Conservation (phyloP, 164 flowering plant genomes). For the Umbellularia californica region DNA sequence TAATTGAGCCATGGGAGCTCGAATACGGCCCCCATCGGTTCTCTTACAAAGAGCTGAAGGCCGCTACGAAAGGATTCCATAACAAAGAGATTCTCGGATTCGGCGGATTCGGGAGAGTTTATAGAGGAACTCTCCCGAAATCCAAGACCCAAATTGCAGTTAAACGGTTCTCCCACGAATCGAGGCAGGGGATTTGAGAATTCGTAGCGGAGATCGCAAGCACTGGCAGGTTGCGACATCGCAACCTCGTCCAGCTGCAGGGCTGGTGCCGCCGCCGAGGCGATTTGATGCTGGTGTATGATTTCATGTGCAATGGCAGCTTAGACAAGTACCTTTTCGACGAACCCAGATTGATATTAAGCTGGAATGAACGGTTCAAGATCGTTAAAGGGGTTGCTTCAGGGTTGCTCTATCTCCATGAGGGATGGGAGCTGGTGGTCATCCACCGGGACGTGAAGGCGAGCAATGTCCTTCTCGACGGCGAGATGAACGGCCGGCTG, state of each 20-base stretch:
- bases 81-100: slow-evolving; percentile 46
- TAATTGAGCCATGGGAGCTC: slow-evolving; percentile 56
- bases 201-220: slow-evolving; percentile 55
- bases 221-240: slow-evolving; percentile 59
- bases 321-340: slow-evolving; percentile 47
- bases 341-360: slow-evolving; percentile 28
- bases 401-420: slow-evolving; percentile 61
- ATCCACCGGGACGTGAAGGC: slow-evolving; percentile 69
- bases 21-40: slow-evolving; percentile 51
- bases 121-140: slow-evolving; percentile 41
- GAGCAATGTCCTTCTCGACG: slow-evolving; percentile 53
- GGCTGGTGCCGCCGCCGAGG: slow-evolving; percentile 17
- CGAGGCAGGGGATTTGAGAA: slow-evolving; percentile 56
- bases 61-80: slow-evolving; percentile 44
- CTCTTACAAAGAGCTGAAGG: slow-evolving; percentile 45
- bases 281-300: slow-evolving; percentile 49
- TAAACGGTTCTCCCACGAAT: slow-evolving; percentile 53
- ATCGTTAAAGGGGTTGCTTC: slow-evolving; percentile 58
- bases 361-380: slow-evolving; percentile 48
- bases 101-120: slow-evolving; percentile 64
- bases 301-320: slow-evolving; percentile 67
- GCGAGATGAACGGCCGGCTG: slow-evolving; percentile 42
- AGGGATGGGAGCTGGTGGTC: slow-evolving; percentile 61
- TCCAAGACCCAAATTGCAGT: slow-evolving; percentile 46
- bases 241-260: slow-evolving; percentile 48